Evolutionary conservation across 306 rosid genomes (phyloP), one percentile per base, ranked within the genome.

Genomic region (Cicer bijugum): DNA sequence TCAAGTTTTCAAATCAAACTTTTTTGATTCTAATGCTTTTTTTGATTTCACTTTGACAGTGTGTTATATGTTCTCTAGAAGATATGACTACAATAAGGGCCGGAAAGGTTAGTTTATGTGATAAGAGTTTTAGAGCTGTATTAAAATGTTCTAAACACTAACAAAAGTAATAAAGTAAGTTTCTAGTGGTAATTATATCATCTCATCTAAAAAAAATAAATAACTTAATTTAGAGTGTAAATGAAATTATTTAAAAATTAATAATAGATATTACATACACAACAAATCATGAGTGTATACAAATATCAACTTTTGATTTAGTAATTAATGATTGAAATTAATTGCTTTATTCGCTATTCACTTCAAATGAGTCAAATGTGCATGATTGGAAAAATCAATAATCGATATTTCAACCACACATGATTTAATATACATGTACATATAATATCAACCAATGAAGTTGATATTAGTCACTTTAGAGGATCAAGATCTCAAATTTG

Each of bases 21-120:
- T 68, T 23, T 68, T 62, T 72, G 37, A 12, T 47, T 74, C 80
- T 80, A 46, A 80, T 35, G 43, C 61, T 50, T 74, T 43, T 50
- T 74, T 43, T 44, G 12, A 23, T n/a, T 78, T 81, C 78, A 71
- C 68, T 83, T 82, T 80, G 84, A 77, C 95, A 94, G 98, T 74
- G 90, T 88, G 97, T 35, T 57, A 91, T 91, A 64, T 94, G 98
- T 71, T 88, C 98, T 78, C 82, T 94, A 43, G 92, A 89, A 87
- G 98, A 94, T 40, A 84, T 82, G 78, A 78, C 76, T 71, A 84
- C 81, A 43, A 71, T 88, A 75, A 85, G 75, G 84, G 95, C 96
- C 0, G 96, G 97, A 74, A 88, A 94, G 97, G 98, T 94, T 79
- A 71, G 92, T 83, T 73, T 67, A 53, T 57, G 52, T 65, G 39